phyloP scores from a whole-genome alignment of 768 basidiomycete species.

The Pleurotus tuber-regium region DNA sequence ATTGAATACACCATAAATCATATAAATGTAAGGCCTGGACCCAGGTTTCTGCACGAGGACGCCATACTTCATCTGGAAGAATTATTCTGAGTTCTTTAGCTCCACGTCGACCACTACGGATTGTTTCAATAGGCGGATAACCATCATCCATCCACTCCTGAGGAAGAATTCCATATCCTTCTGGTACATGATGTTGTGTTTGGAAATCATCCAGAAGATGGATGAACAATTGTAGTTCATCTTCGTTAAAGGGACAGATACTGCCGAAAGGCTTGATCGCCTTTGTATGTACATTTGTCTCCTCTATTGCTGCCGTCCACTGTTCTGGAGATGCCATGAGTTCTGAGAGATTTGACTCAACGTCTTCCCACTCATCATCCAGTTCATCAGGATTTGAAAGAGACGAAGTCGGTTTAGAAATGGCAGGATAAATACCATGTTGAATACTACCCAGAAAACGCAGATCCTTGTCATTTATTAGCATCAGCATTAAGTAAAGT shows the following conservation, averaged over 20 bases:
- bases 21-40: background rate
- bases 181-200: conserved; percentile 8
- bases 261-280: background rate
- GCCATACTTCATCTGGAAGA: background rate
- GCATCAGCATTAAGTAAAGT: background rate
- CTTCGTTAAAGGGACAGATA: conserved; percentile 3
- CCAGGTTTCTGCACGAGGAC: background rate
- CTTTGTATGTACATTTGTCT: conserved; percentile 2
- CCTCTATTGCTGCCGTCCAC: background rate
- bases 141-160: conserved; percentile 16
- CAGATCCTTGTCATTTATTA: conserved; percentile 5
- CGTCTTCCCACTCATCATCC: background rate
- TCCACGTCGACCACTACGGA: conserved; percentile 7
- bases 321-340: background rate
- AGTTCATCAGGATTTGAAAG: background rate
- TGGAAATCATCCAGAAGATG: conserved; percentile 5
- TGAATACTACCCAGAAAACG: conserved; percentile 8
- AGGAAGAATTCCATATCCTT: conserved; percentile 13
- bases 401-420: background rate
- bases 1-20: too few relatives aligned
- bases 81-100: conserved; percentile 2
- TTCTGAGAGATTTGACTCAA: background rate
- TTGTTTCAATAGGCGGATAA: conserved; percentile 13
- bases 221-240: background rate
- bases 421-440: conserved; percentile 2